Evolutionary conservation across 768 basidiomycete genomes (phyloP).

Genomic region (Lanmaoa rubissima): DNA sequence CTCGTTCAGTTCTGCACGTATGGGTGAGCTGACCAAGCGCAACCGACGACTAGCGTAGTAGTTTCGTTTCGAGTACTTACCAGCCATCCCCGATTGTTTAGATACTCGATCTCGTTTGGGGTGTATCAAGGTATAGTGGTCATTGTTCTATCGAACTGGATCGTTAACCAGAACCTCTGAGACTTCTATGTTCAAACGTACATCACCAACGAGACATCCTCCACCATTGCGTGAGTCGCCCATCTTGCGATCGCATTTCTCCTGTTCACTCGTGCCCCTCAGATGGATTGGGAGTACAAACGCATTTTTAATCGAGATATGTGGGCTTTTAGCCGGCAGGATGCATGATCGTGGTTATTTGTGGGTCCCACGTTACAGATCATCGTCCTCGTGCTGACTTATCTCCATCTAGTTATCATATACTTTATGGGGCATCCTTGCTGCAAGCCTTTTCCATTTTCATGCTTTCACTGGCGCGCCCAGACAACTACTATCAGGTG

Average conservation of each 20-base stretch:
- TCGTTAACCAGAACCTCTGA: conserved; percentile 5
- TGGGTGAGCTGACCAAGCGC: conserved; percentile 24
- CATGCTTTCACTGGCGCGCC: conserved; percentile 46
- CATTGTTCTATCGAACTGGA: not conserved
- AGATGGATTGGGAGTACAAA: conserved; percentile 52
- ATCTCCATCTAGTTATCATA: conserved; percentile 18
- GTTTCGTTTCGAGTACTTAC: not conserved
- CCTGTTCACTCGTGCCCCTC: not conserved
- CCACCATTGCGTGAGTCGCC: conserved; percentile 38
- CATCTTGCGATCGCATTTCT: not conserved
- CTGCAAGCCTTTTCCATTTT: conserved; percentile 36
- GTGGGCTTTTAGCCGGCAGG: conserved; percentile 46
- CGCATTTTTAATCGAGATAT: conserved; percentile 43
- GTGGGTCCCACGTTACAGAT: conserved; percentile 25
- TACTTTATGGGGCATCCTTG: conserved; percentile 29
- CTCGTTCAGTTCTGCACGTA: conserved; percentile 40
- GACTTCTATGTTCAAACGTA: conserved; percentile 41
- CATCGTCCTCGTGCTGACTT: not conserved
- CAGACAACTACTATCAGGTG: conserved; percentile 44
- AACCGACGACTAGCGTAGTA: not conserved
- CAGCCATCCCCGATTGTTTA: conserved; percentile 1
- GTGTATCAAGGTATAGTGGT: conserved; percentile 40
- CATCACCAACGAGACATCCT: conserved; percentile 36
- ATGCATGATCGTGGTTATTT: conserved; percentile 55
- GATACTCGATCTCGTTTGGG: conserved; percentile 40